Conservation (phyloP, 257 asterid species). For the Ilex aquifolium region DNA sequence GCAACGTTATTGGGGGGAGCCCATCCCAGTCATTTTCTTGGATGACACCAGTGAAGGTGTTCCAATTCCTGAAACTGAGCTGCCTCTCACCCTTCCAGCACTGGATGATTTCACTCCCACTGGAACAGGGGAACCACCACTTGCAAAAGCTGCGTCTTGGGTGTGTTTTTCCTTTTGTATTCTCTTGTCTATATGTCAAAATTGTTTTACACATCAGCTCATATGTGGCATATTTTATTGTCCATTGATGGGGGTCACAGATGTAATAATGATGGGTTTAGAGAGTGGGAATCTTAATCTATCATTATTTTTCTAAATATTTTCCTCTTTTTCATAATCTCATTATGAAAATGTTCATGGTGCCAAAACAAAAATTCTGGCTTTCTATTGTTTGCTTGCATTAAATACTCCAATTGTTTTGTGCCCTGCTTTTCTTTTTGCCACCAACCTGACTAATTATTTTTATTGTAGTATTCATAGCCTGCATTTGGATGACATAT, state of each 20-base stretch:
- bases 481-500: slow-evolving; percentile 7
- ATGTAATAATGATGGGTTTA: not conserved
- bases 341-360: not conserved
- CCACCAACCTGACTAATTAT: not conserved
- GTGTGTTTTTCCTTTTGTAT: slow-evolving; percentile 38
- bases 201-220: not conserved
- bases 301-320: no score
- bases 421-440: not conserved
- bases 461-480: not conserved
- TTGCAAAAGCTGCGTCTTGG: slow-evolving; percentile 81
- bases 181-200: not conserved
- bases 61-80: slow-evolving; percentile 79
- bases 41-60: slow-evolving; percentile 62
- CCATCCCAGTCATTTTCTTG: slow-evolving; percentile 77
- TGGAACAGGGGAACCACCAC: slow-evolving; percentile 98
- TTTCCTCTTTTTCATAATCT: not conserved
- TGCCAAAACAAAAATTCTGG: not conserved
- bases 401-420: slow-evolving; percentile 5
- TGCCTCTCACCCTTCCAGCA: slow-evolving; percentile 94
- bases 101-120: slow-evolving; percentile 95
- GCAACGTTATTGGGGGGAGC: slow-evolving; percentile 99
- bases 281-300: not conserved
- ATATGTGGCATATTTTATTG: not conserved
- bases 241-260: not conserved
- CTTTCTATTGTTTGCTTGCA: not conserved